phyloP scores from a whole-genome alignment of 1,284 basidiomycete species.

The Trichosporon sp. region DNA sequence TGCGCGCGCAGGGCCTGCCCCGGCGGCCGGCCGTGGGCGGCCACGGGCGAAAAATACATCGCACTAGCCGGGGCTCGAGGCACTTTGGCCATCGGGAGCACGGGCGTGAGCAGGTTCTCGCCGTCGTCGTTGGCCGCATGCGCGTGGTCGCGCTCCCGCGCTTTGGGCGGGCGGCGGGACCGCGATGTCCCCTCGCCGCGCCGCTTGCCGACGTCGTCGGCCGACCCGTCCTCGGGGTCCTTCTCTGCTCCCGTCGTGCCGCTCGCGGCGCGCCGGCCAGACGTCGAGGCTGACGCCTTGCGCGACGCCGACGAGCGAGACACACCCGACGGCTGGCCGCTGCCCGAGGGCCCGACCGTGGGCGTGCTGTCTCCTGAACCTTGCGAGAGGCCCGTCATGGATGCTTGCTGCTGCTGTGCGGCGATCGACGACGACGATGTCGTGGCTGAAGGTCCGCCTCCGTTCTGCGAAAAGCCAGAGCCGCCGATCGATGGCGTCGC shows the following conservation, averaged over 20 bases:
- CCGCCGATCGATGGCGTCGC: background rate
- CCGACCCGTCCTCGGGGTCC: constrained; percentile 10
- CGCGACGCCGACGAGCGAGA: background rate
- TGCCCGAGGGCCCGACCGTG: background rate
- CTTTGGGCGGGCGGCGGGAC: constrained; percentile 14
- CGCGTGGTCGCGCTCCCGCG: constrained; percentile 15
- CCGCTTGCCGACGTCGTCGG: constrained; percentile 7
- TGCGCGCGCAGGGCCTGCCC: constrained; percentile 73
- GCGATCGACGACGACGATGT: background rate
- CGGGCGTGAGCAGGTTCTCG: constrained; percentile 14
- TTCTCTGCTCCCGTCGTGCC: constrained; percentile 4
- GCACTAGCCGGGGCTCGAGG: constrained; percentile 34
- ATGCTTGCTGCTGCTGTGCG: background rate
- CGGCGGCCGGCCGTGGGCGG: constrained; percentile 70
- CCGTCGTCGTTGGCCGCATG: background rate
- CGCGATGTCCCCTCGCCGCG: background rate
- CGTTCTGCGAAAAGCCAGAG: background rate
- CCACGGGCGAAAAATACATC: constrained; percentile 83
- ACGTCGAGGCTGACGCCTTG: background rate
- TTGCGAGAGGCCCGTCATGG: background rate
- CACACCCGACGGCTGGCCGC: background rate
- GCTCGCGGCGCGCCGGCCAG: constrained; percentile 5
- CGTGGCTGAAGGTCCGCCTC: background rate
- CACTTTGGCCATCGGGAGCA: constrained; percentile 23
- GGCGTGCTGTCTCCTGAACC: background rate